A percentile compares a stretch with the other conserved stretches of the same genome.
Conservation (phyloP, 805 yeast genomes). For the Yarrowia porcina region DNA sequence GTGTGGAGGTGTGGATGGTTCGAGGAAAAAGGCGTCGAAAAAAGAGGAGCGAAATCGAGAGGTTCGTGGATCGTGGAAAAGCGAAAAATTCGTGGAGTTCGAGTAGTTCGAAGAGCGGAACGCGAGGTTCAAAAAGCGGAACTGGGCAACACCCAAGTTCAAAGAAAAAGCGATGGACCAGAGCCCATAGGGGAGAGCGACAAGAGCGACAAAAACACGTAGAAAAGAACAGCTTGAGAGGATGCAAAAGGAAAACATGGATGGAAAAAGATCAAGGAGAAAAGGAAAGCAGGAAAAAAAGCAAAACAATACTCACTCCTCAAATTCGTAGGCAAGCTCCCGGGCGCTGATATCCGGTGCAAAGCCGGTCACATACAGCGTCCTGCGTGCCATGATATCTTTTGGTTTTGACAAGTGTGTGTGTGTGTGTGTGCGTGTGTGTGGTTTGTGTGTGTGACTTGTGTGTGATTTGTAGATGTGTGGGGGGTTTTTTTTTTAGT, state of each 20-base stretch:
- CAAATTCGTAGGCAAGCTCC: conserved; percentile 38
- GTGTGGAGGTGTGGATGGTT: background rate
- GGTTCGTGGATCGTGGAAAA: too few species aligned
- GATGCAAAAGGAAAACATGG: background rate
- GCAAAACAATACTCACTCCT: conserved; percentile 32
- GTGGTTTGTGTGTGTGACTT: background rate
- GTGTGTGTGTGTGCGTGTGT: background rate
- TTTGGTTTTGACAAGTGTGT: background rate
- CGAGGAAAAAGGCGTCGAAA: background rate
- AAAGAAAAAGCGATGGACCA: background rate
- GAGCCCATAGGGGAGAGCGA: background rate
- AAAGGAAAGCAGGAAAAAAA: background rate
- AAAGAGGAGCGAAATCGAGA: background rate
- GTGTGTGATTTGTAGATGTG: too few species aligned
- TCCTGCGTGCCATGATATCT: conserved; percentile 28
- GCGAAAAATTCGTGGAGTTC: background rate
- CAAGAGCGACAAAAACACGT: background rate
- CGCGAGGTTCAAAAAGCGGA: too few species aligned
- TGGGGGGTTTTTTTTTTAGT: too few species aligned
- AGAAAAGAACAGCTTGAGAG: background rate
- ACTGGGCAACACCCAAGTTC: too few species aligned
- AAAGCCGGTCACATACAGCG: conserved; percentile 34
- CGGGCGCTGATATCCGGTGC: conserved; percentile 34
- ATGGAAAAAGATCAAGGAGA: background rate
- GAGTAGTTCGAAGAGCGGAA: too few species aligned